Evolutionary conservation across 179 eudicot genomes (phyloP).

Genomic region (Silene noctiflora): DNA sequence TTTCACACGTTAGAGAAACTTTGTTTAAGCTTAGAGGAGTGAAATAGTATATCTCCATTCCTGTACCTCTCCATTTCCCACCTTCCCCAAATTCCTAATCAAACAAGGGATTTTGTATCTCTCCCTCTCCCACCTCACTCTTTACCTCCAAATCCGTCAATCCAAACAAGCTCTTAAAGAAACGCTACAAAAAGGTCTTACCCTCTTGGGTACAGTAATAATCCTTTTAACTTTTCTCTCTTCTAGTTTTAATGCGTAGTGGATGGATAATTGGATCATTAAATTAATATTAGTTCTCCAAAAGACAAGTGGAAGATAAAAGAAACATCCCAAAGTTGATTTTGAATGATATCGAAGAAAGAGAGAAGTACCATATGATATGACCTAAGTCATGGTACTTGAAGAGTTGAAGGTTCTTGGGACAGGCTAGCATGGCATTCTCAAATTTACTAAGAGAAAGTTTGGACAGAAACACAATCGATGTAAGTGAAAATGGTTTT

Average conservation of each 20-base stretch:
- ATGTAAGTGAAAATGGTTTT: background rate
- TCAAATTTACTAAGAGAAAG: background rate
- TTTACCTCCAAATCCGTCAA: too few relatives aligned
- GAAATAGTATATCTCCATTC: too few relatives aligned
- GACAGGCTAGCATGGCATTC: background rate
- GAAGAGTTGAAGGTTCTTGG: background rate
- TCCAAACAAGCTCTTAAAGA: background rate
- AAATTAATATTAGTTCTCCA: background rate
- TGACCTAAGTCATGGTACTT: conserved; percentile 4
- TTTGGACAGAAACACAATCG: background rate
- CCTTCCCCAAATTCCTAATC: too few relatives aligned
- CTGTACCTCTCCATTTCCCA: too few relatives aligned
- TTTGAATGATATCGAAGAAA: background rate
- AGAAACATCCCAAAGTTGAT: too few relatives aligned
- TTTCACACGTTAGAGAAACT: too few relatives aligned
- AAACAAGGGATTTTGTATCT: too few relatives aligned
- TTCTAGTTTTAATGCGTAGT: background rate
- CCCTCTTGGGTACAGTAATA: background rate
- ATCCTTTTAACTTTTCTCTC: background rate
- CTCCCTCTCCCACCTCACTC: too few relatives aligned
- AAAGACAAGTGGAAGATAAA: too few relatives aligned
- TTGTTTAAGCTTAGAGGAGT: too few relatives aligned
- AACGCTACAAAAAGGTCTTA: background rate
- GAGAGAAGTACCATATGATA: background rate
- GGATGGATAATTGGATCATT: background rate